Evolutionary conservation across 768 basidiomycete genomes (phyloP).

Genomic region (Hebeloma cylindrosporum): DNA sequence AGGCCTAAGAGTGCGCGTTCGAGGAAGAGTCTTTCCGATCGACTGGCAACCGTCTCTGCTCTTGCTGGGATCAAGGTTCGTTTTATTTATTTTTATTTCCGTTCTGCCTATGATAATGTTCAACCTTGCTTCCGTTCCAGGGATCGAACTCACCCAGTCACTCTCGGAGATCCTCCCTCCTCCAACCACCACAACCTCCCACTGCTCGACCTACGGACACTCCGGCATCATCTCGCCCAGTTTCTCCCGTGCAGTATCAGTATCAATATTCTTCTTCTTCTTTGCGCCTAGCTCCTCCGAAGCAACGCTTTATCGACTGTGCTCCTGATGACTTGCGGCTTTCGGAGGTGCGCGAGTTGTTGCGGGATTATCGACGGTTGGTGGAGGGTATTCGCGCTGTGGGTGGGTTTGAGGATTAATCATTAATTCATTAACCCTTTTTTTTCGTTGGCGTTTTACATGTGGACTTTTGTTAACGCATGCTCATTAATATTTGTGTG

Average conservation of each 20-base stretch:
- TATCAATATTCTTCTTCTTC: constrained; percentile 22
- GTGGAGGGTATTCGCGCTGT: constrained; percentile 64
- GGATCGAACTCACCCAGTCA: constrained; percentile 31
- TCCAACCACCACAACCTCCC: constrained; percentile 23
- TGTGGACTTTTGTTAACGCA: neutral
- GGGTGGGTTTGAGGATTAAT: constrained; percentile 54
- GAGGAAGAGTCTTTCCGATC: constrained; percentile 77
- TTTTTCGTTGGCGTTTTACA: neutral
- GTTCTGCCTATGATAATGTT: neutral
- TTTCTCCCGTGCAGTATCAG: constrained; percentile 40
- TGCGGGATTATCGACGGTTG: constrained; percentile 79
- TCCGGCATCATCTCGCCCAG: constrained; percentile 20
- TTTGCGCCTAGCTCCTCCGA: constrained; percentile 57
- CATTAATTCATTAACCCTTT: neutral
- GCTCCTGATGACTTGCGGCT: constrained; percentile 75
- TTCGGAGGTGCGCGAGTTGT: constrained; percentile 76
- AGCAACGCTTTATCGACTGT: constrained; percentile 69
- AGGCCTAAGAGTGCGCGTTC: constrained; percentile 22
- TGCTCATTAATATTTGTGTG: neutral
- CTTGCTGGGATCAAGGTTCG: constrained; percentile 37
- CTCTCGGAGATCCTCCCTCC: constrained; percentile 42
- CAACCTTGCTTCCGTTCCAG: constrained; percentile 5
- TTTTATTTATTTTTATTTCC: neutral
- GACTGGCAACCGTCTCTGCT: constrained; percentile 77
- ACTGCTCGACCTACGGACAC: constrained; percentile 8